Evolutionary conservation across 768 basidiomycete genomes (phyloP).

Genomic region (Panus rudis): DNA sequence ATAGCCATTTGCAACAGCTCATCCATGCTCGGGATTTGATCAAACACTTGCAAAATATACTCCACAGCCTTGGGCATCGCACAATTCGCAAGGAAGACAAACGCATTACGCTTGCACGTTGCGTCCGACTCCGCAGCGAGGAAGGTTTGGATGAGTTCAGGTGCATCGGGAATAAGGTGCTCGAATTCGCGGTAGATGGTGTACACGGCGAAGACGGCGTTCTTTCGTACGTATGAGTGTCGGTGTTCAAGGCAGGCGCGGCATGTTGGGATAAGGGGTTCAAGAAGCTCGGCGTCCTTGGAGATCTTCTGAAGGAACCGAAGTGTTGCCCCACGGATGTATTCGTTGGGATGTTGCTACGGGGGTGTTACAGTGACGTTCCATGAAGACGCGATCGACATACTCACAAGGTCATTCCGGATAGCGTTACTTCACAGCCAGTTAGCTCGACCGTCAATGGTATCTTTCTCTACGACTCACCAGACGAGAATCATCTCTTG

Average conservation of each 20-base stretch:
- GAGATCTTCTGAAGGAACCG: constrained; percentile 95
- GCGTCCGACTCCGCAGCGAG: constrained; percentile 92
- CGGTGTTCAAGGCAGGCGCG: constrained; percentile 94
- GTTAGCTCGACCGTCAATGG: no score
- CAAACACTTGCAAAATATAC: constrained; percentile 81
- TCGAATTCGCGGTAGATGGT: constrained; percentile 94
- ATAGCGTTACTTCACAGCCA: constrained; percentile 78
- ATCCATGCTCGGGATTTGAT: constrained; percentile 75
- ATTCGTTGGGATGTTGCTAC: constrained; percentile 99
- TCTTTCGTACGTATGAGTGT: constrained; percentile 96
- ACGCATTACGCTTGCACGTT: constrained; percentile 95
- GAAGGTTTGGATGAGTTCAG: constrained; percentile 95
- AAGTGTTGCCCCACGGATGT: constrained; percentile 95
- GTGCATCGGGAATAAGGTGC: constrained; percentile 90
- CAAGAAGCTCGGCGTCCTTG: constrained; percentile 87
- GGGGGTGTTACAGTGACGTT: neutral
- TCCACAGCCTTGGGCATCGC: constrained; percentile 89
- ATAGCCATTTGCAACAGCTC: constrained; percentile 94
- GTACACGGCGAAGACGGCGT: constrained; percentile 94
- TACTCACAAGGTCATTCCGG: constrained; percentile 87
- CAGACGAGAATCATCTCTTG: constrained; percentile 99
- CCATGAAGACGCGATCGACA: neutral
- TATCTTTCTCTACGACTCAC: constrained; percentile 44
- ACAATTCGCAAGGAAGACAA: constrained; percentile 84
- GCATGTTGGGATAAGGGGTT: constrained; percentile 91